phyloP scores from a whole-genome alignment of 2,329 filamentous ascomycete species.

The Clarireedia sp. region DNA sequence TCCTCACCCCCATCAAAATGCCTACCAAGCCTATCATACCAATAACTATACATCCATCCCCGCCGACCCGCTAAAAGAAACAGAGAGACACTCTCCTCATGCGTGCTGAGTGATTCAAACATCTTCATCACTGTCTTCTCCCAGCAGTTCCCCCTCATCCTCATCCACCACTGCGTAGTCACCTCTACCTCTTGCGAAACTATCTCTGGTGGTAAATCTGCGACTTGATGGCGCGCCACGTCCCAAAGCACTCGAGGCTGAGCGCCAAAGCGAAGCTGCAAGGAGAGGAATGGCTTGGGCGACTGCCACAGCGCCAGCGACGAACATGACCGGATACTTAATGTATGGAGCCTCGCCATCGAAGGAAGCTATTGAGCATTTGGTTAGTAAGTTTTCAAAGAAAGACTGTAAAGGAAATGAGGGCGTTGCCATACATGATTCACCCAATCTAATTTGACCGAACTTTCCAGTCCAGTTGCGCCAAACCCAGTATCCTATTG shows the following conservation, averaged over 20 bases:
- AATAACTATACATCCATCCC: background rate
- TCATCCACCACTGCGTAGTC: slow-evolving; percentile 86
- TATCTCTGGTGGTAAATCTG: slow-evolving; percentile 76
- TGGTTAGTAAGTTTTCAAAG: slow-evolving; percentile 16
- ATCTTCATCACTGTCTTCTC: slow-evolving; percentile 90
- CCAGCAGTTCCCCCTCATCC: slow-evolving; percentile 88
- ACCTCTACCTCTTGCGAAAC: slow-evolving; percentile 78
- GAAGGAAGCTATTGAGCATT: slow-evolving; percentile 34
- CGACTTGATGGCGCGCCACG: slow-evolving; percentile 34
- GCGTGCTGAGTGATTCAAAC: slow-evolving; percentile 36
- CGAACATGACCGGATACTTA: slow-evolving; percentile 69
- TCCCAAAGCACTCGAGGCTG: slow-evolving; percentile 43
- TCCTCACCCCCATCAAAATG: background rate
- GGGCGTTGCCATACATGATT: slow-evolving; percentile 38
- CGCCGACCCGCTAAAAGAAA: background rate
- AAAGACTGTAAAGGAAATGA: background rate
- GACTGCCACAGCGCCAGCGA: slow-evolving; percentile 57
- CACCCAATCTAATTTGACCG: slow-evolving; percentile 84
- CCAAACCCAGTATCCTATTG: slow-evolving; percentile 77
- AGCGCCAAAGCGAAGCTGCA: slow-evolving; percentile 64
- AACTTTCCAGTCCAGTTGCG: slow-evolving; percentile 83
- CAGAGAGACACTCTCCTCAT: background rate
- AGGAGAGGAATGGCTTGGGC: slow-evolving; percentile 62
- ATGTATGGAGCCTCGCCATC: slow-evolving; percentile 71
- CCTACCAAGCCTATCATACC: background rate